These are phyloP conservation scores for Polyporus tsugae DNA, from an alignment of 1,284 basidiomycete species.

Conservation along the genomic window DNA sequence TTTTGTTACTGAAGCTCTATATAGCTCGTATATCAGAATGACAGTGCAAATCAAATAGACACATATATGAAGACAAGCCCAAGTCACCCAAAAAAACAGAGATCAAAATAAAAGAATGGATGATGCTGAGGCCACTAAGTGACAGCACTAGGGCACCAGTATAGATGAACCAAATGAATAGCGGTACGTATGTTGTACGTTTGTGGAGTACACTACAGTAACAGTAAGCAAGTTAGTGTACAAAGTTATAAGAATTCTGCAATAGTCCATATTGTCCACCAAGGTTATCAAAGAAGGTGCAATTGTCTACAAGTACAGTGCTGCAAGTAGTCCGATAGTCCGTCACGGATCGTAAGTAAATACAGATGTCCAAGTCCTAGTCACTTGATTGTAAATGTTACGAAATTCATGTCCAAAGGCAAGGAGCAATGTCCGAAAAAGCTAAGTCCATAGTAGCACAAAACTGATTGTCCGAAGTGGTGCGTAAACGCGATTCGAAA, in stretches of 20 bases:
- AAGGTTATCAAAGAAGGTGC: slow-evolving; percentile 18
- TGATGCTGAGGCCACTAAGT: not conserved
- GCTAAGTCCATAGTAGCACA: slow-evolving; percentile 29
- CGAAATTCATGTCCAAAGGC: slow-evolving; percentile 15
- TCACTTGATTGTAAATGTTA: slow-evolving; percentile 21
- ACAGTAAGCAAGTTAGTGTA: slow-evolving; percentile 22
- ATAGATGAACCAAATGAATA: slow-evolving; percentile 22
- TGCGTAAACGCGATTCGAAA: slow-evolving; percentile 28
- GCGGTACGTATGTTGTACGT: slow-evolving; percentile 31
- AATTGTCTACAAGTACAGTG: slow-evolving; percentile 35
- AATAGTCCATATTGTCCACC: slow-evolving; percentile 31
- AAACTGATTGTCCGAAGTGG: slow-evolving; percentile 20
- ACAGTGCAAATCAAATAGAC: not conserved
- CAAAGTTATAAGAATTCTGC: slow-evolving; percentile 28
- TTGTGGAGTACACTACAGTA: slow-evolving; percentile 30
- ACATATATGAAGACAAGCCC: slow-evolving; percentile 17
- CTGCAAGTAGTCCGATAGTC: slow-evolving; percentile 27
- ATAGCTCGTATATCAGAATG: not conserved
- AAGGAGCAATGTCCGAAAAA: slow-evolving; percentile 24
- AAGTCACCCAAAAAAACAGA: slow-evolving; percentile 25
- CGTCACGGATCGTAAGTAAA: slow-evolving; percentile 27
- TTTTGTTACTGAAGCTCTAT: not conserved
- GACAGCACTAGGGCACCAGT: not conserved
- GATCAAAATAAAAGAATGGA: slow-evolving; percentile 1
- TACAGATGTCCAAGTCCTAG: slow-evolving; percentile 30